Conservation (phyloP, 805 yeast genomes). For the Hanseniaspora jakobsenii region DNA sequence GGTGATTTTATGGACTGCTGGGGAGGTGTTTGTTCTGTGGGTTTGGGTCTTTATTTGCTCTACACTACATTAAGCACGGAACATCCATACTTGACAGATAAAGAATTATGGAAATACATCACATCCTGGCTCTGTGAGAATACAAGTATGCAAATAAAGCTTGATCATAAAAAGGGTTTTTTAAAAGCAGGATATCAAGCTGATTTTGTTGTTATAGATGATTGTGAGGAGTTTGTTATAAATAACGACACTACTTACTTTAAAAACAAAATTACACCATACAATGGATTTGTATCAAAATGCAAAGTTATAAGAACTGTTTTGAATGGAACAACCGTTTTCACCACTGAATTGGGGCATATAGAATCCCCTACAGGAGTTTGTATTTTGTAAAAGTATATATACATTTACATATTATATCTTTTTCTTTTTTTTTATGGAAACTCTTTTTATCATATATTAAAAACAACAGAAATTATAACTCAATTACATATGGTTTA, state of each 20-base stretch:
- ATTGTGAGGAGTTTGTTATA: constrained; percentile 39
- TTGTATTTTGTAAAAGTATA: constrained; percentile 44
- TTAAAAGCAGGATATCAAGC: constrained; percentile 73
- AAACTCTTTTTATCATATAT: not conserved
- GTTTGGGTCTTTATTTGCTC: constrained; percentile 72
- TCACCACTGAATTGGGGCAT: constrained; percentile 39
- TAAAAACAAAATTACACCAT: constrained; percentile 83
- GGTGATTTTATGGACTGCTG: constrained; percentile 89
- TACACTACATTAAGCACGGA: constrained; percentile 42
- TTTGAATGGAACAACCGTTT: constrained; percentile 64
- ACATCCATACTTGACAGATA: not conserved
- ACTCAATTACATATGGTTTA: too few species aligned
- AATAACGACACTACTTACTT: constrained; percentile 48
- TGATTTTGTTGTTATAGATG: constrained; percentile 74
- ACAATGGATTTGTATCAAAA: constrained; percentile 51
- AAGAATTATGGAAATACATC: constrained; percentile 32
- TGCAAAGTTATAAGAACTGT: constrained; percentile 75
- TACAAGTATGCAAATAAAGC: constrained; percentile 78
- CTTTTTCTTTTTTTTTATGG: not conserved
- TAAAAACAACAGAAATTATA: too few species aligned
- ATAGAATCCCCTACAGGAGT: constrained; percentile 46
- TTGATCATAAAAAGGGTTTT: constrained; percentile 58
- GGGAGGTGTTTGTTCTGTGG: constrained; percentile 94
- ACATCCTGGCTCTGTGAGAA: constrained; percentile 69
- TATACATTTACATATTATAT: constrained; percentile 24